Conservation (phyloP, 352 stramenopile genomes). For the Pythium phragmiticola region DNA sequence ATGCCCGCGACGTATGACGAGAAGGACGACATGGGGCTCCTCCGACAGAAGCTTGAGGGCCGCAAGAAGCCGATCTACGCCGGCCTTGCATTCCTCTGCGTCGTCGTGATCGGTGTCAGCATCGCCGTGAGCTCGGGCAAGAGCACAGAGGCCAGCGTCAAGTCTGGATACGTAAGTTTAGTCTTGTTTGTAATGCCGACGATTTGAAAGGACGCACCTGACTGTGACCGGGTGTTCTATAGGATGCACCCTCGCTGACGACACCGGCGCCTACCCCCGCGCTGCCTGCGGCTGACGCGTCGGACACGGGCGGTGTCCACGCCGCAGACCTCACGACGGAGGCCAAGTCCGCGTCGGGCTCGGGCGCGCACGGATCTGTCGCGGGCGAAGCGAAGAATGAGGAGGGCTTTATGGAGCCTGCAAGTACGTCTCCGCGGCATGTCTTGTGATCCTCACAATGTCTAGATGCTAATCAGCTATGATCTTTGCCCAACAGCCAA, state of each 20-base stretch:
- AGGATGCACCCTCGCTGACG: background rate
- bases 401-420: constrained; percentile 2
- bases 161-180: constrained; percentile 26
- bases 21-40: constrained; percentile 51
- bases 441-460: background rate
- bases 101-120: constrained; percentile 50
- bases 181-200: background rate
- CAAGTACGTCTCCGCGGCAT: constrained; percentile 2
- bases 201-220: background rate
- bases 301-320: constrained; percentile 5
- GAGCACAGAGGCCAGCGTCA: constrained; percentile 1
- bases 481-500: background rate
- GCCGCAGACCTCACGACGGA: background rate
- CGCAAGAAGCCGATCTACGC: constrained; percentile 69
- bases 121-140: constrained; percentile 27
- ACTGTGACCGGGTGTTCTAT: background rate
- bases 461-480: background rate
- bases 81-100: constrained; percentile 48
- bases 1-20: constrained; percentile 44
- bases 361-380: constrained; percentile 19
- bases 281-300: background rate
- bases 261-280: background rate
- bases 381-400: constrained; percentile 16
- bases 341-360: background rate
- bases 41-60: constrained; percentile 41